Percentiles rank a stretch among this genome's conserved stretches.
Evolutionary conservation across 176 grass and related monocot species (phyloP).

Genomic region (Poa pratensis): DNA sequence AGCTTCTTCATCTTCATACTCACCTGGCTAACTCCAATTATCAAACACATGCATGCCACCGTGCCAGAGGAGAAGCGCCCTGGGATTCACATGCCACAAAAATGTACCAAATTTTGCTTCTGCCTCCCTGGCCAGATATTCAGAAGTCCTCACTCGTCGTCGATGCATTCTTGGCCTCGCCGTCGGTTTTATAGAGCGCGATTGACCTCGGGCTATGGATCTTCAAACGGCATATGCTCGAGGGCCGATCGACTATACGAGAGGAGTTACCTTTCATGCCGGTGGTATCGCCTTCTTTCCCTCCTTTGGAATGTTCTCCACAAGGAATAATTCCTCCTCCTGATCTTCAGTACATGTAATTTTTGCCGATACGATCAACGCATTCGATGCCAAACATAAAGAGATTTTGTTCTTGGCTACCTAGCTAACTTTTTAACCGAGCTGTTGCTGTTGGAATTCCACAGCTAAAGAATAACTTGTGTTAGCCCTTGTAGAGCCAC

Average conservation of each 20-base stretch:
- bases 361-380: background rate
- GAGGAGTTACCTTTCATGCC: slow-evolving; percentile 28
- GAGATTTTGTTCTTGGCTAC: slow-evolving; percentile 36
- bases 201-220: too few species aligned
- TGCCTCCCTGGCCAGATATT: too few species aligned
- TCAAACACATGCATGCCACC: background rate
- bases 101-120: background rate
- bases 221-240: too few species aligned
- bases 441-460: slow-evolving; percentile 19
- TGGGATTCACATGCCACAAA: slow-evolving; percentile 42
- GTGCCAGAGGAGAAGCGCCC: slow-evolving; percentile 60
- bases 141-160: too few species aligned
- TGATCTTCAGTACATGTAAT: too few species aligned
- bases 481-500: background rate
- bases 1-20: too few species aligned
- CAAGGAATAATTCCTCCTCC: background rate
- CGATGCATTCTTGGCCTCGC: too few species aligned
- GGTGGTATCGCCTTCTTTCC: slow-evolving; percentile 6
- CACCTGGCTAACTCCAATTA: too few species aligned
- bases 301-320: slow-evolving; percentile 43
- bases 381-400: background rate
- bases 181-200: too few species aligned
- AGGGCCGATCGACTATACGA: slow-evolving; percentile 20
- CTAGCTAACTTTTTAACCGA: slow-evolving; percentile 3
- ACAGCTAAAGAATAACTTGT: too few species aligned